phyloP scores from a whole-genome alignment of 495 filamentous ascomycete species.

The Lophiostoma macrostomum region DNA sequence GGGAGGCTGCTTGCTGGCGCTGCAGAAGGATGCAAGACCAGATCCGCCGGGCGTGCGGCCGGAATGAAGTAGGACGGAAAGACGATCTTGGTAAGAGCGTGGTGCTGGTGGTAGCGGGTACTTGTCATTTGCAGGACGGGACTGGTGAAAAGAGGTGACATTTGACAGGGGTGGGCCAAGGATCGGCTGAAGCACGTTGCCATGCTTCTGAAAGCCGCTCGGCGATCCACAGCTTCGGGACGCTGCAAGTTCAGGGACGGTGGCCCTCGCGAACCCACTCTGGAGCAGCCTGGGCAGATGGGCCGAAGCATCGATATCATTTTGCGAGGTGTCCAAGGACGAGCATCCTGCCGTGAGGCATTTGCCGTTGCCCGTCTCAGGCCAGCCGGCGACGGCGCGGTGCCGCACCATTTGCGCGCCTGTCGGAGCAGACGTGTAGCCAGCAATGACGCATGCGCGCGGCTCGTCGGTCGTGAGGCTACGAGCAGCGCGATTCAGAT shows the following conservation, averaged over 20 bases:
- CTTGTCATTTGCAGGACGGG: conserved; percentile 22
- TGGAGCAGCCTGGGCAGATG: too few relatives aligned
- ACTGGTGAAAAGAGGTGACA: neutral
- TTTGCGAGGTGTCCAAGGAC: too few relatives aligned
- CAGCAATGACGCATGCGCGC: conserved; percentile 1
- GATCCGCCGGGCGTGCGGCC: conserved; percentile 8
- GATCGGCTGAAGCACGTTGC: conserved; percentile 12
- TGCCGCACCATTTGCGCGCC: too few relatives aligned
- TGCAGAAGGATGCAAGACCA: conserved; percentile 9
- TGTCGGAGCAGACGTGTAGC: neutral
- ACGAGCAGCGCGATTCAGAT: conserved; percentile 18
- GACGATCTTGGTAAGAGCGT: conserved; percentile 35
- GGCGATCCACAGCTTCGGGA: conserved; percentile 18
- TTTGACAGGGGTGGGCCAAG: conserved; percentile 9
- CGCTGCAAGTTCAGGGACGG: conserved; percentile 1
- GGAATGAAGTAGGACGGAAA: conserved; percentile 3
- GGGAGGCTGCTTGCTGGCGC: neutral
- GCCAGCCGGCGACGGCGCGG: too few relatives aligned
- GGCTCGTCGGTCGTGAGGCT: neutral
- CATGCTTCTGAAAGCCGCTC: conserved; percentile 10
- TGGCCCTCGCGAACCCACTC: neutral
- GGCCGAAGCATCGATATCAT: too few relatives aligned
- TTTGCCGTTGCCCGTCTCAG: too few relatives aligned
- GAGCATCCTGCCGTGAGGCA: too few relatives aligned
- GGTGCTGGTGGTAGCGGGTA: conserved; percentile 34